A percentile compares a stretch with the other conserved stretches of the same genome.
phyloP scores from a whole-genome alignment of 176 grass and related monocot species.

The Cenchrus fungigraminus region DNA sequence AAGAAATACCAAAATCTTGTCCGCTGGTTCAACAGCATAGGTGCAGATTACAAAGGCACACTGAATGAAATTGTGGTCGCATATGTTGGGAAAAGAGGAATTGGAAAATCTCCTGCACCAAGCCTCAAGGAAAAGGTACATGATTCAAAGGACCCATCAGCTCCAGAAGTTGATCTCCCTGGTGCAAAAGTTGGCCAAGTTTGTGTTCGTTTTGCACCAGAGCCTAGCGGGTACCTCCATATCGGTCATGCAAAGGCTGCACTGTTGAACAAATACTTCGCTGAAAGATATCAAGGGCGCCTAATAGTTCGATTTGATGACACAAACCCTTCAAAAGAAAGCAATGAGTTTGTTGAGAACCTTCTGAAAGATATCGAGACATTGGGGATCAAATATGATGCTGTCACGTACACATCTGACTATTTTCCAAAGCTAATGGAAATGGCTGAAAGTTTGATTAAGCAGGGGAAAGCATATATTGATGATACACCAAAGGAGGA shows the following conservation, averaged over 20 bases:
- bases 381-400: slow-evolving; percentile 72
- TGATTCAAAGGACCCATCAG: slow-evolving; percentile 45
- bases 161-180: slow-evolving; percentile 73
- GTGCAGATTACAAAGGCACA: slow-evolving; percentile 37
- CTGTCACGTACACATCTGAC: slow-evolving; percentile 85
- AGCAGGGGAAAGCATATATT: slow-evolving; percentile 82
- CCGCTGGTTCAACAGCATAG: slow-evolving; percentile 77
- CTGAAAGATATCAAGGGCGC: slow-evolving; percentile 65
- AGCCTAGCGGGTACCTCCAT: slow-evolving; percentile 86
- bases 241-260: slow-evolving; percentile 93
- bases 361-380: slow-evolving; percentile 87
- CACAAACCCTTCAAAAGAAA: slow-evolving; percentile 93
- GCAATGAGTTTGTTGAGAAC: slow-evolving; percentile 85
- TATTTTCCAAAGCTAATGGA: slow-evolving; percentile 81
- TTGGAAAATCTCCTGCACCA: slow-evolving; percentile 77
- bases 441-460: slow-evolving; percentile 76
- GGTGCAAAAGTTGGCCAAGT: slow-evolving; percentile 78
- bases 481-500: slow-evolving; percentile 86
- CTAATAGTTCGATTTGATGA: slow-evolving; percentile 87
- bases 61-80: slow-evolving; percentile 58
- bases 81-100: slow-evolving; percentile 77
- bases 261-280: slow-evolving; percentile 90
- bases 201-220: slow-evolving; percentile 79
- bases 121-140: slow-evolving; percentile 53
- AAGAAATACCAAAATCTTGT: slow-evolving; percentile 74